phyloP scores from a whole-genome alignment of 2,329 filamentous ascomycete genomes.

The Pseudogymnoascus sp. region DNA sequence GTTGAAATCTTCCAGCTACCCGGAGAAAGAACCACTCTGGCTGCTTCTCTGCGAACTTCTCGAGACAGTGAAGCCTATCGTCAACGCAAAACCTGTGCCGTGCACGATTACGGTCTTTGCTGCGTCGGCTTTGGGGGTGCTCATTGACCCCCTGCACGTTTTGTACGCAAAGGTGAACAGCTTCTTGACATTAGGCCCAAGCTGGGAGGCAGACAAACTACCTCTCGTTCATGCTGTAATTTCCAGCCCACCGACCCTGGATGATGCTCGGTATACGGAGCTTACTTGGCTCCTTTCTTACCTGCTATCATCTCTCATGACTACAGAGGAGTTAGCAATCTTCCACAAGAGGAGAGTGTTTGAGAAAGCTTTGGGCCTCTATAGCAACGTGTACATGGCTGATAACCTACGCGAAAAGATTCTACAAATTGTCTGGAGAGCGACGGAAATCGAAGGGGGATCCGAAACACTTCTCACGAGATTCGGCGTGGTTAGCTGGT shows the following conservation, averaged over 20 bases:
- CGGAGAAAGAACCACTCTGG: constrained; percentile 72
- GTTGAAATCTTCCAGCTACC: constrained; percentile 62
- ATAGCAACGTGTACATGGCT: constrained; percentile 57
- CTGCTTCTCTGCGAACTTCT: constrained; percentile 72
- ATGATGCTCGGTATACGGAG: constrained; percentile 68
- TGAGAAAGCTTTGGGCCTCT: constrained; percentile 67
- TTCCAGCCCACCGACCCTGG: constrained; percentile 60
- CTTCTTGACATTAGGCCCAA: constrained; percentile 71
- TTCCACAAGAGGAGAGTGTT: constrained; percentile 61
- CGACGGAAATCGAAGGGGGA: constrained; percentile 61
- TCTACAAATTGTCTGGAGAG: constrained; percentile 58
- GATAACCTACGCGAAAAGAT: constrained; percentile 54
- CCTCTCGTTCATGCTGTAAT: constrained; percentile 61
- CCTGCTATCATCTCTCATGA: constrained; percentile 61
- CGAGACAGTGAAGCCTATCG: constrained; percentile 59
- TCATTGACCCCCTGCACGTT: constrained; percentile 70
- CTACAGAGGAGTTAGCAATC: constrained; percentile 51
- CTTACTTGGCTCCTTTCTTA: constrained; percentile 68
- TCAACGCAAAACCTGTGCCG: constrained; percentile 56
- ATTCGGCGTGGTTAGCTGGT: constrained; percentile 69
- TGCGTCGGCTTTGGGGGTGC: constrained; percentile 59
- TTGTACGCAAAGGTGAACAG: constrained; percentile 82
- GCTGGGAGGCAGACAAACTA: constrained; percentile 69
- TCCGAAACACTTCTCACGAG: constrained; percentile 77
- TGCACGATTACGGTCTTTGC: constrained; percentile 74